Evolutionary conservation across 2,329 filamentous ascomycete genomes (phyloP).

Genomic region (Gaeumannomyces sp.): DNA sequence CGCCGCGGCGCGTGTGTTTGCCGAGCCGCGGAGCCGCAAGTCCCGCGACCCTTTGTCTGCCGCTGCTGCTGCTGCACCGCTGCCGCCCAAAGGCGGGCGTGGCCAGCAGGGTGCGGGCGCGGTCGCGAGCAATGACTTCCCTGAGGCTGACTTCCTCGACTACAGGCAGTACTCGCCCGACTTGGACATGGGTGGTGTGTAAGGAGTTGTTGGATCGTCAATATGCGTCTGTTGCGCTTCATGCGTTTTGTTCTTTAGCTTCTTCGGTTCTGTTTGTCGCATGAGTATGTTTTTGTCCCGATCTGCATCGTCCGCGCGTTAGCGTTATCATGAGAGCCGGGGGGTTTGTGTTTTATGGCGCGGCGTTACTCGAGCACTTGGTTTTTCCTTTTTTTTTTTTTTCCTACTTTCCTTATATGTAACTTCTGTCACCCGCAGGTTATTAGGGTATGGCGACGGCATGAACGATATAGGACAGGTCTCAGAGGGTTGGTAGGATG

Average conservation of each 20-base stretch:
- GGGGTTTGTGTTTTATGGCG: neutral
- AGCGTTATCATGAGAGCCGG: neutral
- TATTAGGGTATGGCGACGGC: neutral
- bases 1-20: slow-evolving; percentile 35
- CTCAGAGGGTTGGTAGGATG: neutral
- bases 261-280: neutral
- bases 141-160: slow-evolving; percentile 62
- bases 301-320: neutral
- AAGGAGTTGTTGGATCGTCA: neutral
- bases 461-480: neutral
- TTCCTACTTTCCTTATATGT: neutral
- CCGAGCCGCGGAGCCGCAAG: slow-evolving; percentile 33
- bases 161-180: slow-evolving; percentile 24
- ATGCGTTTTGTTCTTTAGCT: neutral
- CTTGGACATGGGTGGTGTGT: slow-evolving; percentile 35
- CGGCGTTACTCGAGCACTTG: neutral
- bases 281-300: neutral
- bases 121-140: slow-evolving; percentile 50
- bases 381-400: neutral
- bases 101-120: slow-evolving; percentile 43
- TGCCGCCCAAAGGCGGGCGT: slow-evolving; percentile 11
- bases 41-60: slow-evolving; percentile 13
- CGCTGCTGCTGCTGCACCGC: neutral
- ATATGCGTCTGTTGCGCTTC: no score
- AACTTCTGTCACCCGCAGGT: neutral